Conservation (phyloP, 2,329 filamentous ascomycete genomes). For the Colletotrichum viniferum region DNA sequence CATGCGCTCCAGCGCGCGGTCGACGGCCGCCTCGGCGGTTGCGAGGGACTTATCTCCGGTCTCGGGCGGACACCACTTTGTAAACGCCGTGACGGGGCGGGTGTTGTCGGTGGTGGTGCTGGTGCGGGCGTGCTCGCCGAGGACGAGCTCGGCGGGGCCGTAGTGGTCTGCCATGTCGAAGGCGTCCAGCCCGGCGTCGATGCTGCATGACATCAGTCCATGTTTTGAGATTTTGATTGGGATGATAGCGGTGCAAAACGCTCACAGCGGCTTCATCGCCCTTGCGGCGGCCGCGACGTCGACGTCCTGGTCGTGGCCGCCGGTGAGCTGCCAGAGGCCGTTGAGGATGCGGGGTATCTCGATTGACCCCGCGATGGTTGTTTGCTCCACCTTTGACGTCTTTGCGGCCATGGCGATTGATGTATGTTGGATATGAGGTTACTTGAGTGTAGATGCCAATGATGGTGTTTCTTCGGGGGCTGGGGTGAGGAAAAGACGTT, state of each 20-base stretch:
- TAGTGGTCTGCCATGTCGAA: slow-evolving; percentile 43
- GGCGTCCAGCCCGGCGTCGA: slow-evolving; percentile 28
- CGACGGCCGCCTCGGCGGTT: not conserved
- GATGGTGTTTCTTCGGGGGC: not conserved
- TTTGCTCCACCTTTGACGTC: not conserved
- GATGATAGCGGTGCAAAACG: too few species aligned
- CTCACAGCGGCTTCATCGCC: not conserved
- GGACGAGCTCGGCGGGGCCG: slow-evolving; percentile 18
- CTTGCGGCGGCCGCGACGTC: not conserved
- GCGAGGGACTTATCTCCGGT: not conserved
- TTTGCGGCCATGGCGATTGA: not conserved
- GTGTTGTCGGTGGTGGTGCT: not conserved
- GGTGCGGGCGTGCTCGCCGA: not conserved
- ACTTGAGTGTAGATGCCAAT: not conserved
- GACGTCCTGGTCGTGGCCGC: slow-evolving; percentile 1
- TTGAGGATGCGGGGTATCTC: slow-evolving; percentile 20
- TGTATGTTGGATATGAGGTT: not conserved
- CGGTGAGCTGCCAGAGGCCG: slow-evolving; percentile 16
- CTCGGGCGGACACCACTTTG: slow-evolving; percentile 16
- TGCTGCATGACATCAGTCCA: not conserved
- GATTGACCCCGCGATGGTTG: slow-evolving; percentile 11
- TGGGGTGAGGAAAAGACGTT: fast-evolving
- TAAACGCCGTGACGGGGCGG: not conserved
- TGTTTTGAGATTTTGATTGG: not conserved
- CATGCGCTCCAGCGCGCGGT: not conserved